phyloP scores from a whole-genome alignment of 2,329 filamentous ascomycete species.

The Akanthomyces muscarius region DNA sequence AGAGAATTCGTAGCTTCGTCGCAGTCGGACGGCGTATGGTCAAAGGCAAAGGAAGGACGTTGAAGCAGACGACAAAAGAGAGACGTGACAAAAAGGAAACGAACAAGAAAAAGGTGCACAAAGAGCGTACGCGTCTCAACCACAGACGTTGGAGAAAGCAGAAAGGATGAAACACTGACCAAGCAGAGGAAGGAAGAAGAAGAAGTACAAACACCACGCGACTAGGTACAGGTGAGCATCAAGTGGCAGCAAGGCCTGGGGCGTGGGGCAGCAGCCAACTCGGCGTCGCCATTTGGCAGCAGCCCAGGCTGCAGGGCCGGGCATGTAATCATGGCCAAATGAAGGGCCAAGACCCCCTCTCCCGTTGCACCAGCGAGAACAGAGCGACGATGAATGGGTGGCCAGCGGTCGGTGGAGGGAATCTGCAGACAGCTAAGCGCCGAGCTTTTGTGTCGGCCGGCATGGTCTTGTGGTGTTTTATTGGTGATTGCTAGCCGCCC shows the following conservation, averaged over 20 bases:
- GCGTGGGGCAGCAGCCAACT: neutral
- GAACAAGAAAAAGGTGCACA: conserved; percentile 5
- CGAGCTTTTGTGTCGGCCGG: neutral
- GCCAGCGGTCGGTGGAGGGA: neutral
- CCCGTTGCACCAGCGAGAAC: neutral
- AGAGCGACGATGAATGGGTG: conserved; percentile 4
- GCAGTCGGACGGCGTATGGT: neutral
- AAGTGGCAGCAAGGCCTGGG: conserved; percentile 12
- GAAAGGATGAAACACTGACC: neutral
- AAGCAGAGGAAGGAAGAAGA: neutral
- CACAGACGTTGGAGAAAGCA: neutral
- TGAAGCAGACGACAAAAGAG: neutral
- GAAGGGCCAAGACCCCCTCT: neutral
- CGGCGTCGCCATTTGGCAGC: neutral
- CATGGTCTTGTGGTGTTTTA: conserved; percentile 2
- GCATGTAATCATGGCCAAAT: conserved; percentile 7
- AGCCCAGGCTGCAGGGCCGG: neutral
- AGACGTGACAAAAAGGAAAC: conserved; percentile 1
- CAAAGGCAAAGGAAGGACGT: conserved; percentile 1
- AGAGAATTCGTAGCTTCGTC: conserved; percentile 15
- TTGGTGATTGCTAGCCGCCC: conserved; percentile 14
- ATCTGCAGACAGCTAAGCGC: neutral
- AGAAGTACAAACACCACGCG: conserved; percentile 3
- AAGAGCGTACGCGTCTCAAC: conserved; percentile 13
- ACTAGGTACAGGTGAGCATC: conserved; percentile 10